Conservation (phyloP, 805 yeast species). For the Maudiozyma bulderi region DNA sequence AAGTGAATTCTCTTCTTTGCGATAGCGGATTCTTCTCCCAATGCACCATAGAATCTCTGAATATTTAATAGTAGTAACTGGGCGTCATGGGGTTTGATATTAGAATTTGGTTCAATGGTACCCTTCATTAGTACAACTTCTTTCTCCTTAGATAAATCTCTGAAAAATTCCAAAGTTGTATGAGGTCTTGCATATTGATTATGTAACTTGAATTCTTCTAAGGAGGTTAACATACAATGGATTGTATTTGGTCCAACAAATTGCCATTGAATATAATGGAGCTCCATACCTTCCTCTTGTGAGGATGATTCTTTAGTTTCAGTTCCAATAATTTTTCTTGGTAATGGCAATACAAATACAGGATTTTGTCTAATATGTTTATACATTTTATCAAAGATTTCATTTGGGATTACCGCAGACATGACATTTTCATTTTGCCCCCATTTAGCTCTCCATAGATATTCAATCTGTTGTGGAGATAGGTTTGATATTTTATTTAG, state of each 20-base stretch:
- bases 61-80: slow-evolving; percentile 65
- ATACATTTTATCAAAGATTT: slow-evolving; percentile 54
- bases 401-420: slow-evolving; percentile 51
- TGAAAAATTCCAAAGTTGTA: slow-evolving; percentile 80
- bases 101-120: slow-evolving; percentile 59
- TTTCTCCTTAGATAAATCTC: slow-evolving; percentile 54
- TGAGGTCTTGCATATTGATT: slow-evolving; percentile 92
- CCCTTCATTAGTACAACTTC: slow-evolving; percentile 80
- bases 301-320: slow-evolving; percentile 33
- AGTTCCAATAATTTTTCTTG: slow-evolving; percentile 41
- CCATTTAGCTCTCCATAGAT: slow-evolving; percentile 85
- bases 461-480: slow-evolving; percentile 55
- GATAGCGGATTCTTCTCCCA: slow-evolving; percentile 34
- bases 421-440: slow-evolving; percentile 47
- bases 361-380: slow-evolving; percentile 66
- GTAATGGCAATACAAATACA: slow-evolving; percentile 81
- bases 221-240: slow-evolving; percentile 83
- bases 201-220: slow-evolving; percentile 86
- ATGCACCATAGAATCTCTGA: slow-evolving; percentile 77
- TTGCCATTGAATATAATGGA: slow-evolving; percentile 91
- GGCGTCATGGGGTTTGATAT: slow-evolving; percentile 62
- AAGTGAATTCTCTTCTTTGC: slow-evolving; percentile 45
- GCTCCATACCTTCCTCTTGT: slow-evolving; percentile 44
- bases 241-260: slow-evolving; percentile 76
- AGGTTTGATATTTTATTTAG: slow-evolving; percentile 52